Evolutionary conservation across 177 flowering plant species (phyloP), one percentile per base, ranked within the genome.

Genomic region (Vitis hybrid): DNA sequence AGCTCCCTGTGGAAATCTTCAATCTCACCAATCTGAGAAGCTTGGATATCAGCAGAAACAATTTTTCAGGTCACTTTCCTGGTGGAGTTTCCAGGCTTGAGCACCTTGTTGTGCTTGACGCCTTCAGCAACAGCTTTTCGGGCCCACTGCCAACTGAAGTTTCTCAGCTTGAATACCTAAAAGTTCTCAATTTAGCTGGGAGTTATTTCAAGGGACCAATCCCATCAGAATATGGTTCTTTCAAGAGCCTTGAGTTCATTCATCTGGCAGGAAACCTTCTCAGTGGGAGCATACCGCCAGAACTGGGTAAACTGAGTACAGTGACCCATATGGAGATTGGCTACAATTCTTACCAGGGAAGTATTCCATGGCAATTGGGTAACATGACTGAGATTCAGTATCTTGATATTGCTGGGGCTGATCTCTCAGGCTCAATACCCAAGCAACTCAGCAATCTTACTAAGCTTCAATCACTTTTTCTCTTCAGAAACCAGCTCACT

Each of bases 241-340:
- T 93, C 83, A 85, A 79, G 82, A 79, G 71, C 67, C 84, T 95
- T 1, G 90, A 93, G 69, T 88, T 91, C 66, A 79, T 95, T 70
- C 98, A 95, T 58, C 78, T 95, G 31, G 98, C 98, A 7, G 99
- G 99, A 4, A 95, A 95, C 76, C 74, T 68, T 13, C 88, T 95
- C 29, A 54, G 60, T 69, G 93, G 95, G 3, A 61, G 61, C 18
- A 78, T 95, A 22, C 97, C 98, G 2, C 74, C 83, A 9, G 90
- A 90, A 57, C 69, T 93, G 61, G 96, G 97, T 1, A 80, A 73
- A n/a, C 91, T 95, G 61, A 81, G 80, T 55, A 89, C 91, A 13
- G 60, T 95, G 71, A 86, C 82, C 12, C 98, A 95, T 59, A 87
- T 95, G 89, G 99, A 93, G 76, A 93, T 95, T 77, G 99, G 99